These are phyloP conservation scores for Glutinoglossum americanum DNA, from an alignment of 495 filamentous ascomycete genomes.

Conservation along the genomic window DNA sequence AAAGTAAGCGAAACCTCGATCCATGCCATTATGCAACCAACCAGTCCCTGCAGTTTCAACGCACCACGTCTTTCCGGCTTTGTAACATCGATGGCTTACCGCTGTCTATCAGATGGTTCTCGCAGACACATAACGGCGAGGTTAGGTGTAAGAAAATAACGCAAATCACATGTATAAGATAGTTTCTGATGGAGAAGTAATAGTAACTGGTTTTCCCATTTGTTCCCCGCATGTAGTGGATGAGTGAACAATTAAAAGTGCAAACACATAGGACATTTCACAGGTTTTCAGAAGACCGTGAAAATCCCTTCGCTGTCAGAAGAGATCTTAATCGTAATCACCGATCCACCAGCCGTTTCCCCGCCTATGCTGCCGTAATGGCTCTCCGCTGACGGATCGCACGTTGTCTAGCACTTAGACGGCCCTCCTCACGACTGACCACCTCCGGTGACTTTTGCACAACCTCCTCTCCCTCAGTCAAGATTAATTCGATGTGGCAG, in stretches of 20 bases:
- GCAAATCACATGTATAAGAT: background rate
- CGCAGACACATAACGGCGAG: too few species aligned
- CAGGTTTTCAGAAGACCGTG: background rate
- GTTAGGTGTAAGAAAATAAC: background rate
- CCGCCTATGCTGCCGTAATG: conserved; percentile 52
- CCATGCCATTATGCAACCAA: too few species aligned
- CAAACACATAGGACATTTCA: background rate
- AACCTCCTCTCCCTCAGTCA: conserved; percentile 85
- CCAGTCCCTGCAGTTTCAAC: too few species aligned
- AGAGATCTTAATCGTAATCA: background rate
- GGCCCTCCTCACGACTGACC: conserved; percentile 32
- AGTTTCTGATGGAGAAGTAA: background rate
- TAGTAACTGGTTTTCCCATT: background rate
- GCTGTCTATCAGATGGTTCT: too few species aligned
- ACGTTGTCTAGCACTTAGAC: conserved; percentile 73
- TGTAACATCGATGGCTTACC: too few species aligned
- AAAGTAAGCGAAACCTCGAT: too few species aligned
- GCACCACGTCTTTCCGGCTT: too few species aligned
- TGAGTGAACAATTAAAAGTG: background rate
- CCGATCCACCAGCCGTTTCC: background rate
- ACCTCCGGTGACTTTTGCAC: conserved; percentile 60
- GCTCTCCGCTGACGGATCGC: conserved; percentile 56
- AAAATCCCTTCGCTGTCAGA: background rate
- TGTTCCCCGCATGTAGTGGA: background rate
- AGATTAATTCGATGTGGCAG: conserved; percentile 98